Evolutionary conservation across 176 grass and related monocot species (phyloP).

Genomic region (Musa beccarii): DNA sequence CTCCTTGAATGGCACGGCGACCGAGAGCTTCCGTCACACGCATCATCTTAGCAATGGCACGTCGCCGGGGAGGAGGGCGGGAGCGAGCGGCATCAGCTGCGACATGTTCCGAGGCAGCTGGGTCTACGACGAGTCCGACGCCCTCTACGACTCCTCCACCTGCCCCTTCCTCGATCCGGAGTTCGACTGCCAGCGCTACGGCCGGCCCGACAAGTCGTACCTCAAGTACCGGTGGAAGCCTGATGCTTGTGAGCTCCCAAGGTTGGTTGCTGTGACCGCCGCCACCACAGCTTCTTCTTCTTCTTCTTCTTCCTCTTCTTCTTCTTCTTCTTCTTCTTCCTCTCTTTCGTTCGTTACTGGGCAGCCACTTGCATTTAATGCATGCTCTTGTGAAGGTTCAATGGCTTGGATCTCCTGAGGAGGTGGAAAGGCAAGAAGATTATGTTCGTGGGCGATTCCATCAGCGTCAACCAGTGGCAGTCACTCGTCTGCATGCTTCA

Average conservation of each 20-base stretch:
- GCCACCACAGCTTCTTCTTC: no score
- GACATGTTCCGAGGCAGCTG: constrained; percentile 49
- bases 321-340: neutral
- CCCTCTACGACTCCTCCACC: constrained; percentile 52
- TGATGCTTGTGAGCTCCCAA: constrained; percentile 43
- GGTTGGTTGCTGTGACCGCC: constrained; percentile 13
- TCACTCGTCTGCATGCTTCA: constrained; percentile 90
- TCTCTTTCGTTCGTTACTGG: neutral
- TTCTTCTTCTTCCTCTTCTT: no score
- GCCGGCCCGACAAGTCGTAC: constrained; percentile 55
- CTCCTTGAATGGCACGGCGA: neutral
- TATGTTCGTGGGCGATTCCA: constrained; percentile 96
- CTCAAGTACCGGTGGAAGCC: constrained; percentile 80
- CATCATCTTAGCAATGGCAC: neutral
- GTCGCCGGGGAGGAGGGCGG: neutral
- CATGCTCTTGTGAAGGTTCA: constrained; percentile 38
- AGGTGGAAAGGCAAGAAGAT: constrained; percentile 96
- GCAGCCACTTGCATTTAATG: no score
- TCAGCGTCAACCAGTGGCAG: constrained; percentile 96
- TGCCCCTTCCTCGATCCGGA: constrained; percentile 81
- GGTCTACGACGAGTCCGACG: constrained; percentile 66
- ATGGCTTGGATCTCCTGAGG: constrained; percentile 44
- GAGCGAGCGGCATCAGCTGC: constrained; percentile 25
- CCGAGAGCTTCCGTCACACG: neutral
- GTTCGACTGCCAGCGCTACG: constrained; percentile 65